phyloP scores from a whole-genome alignment of 352 stramenopile species.

The Phytophthora podocarpi region DNA sequence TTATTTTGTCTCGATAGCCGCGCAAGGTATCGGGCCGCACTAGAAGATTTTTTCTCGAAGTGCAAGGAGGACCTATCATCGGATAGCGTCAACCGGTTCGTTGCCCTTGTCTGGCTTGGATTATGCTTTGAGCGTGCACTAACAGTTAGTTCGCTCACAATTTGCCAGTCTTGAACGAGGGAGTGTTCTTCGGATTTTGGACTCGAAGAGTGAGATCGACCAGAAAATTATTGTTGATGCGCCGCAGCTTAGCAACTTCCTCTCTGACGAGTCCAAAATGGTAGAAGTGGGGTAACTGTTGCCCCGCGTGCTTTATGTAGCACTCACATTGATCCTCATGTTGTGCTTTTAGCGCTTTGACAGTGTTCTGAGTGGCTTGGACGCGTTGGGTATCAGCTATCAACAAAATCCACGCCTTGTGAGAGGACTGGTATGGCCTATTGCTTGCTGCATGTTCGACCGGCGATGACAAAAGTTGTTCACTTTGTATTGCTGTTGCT shows the following conservation, averaged over 20 bases:
- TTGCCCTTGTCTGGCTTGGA: neutral
- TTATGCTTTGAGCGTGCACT: neutral
- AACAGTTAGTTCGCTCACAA: neutral
- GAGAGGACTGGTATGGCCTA: constrained; percentile 66
- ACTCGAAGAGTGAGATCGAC: constrained; percentile 82
- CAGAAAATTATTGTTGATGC: constrained; percentile 71
- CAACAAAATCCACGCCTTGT: constrained; percentile 76
- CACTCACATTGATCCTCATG: constrained; percentile 7
- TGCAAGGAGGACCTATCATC: constrained; percentile 69
- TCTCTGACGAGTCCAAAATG: constrained; percentile 61
- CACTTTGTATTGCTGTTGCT: neutral
- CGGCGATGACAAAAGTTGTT: neutral
- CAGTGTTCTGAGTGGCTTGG: constrained; percentile 57
- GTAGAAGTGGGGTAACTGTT: constrained; percentile 22
- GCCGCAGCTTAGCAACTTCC: constrained; percentile 63
- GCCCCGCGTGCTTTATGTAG: neutral
- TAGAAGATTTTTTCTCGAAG: constrained; percentile 69
- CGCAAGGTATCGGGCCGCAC: constrained; percentile 62
- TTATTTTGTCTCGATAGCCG: constrained; percentile 44
- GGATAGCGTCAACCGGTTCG: constrained; percentile 76
- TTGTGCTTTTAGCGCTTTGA: constrained; percentile 66
- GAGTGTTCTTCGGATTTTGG: constrained; percentile 86
- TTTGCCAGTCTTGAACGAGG: constrained; percentile 67
- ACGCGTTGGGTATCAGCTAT: constrained; percentile 65
- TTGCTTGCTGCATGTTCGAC: neutral